phyloP scores from a whole-genome alignment of 2,329 filamentous ascomycete genomes.

The Penicillium verrucosum region DNA sequence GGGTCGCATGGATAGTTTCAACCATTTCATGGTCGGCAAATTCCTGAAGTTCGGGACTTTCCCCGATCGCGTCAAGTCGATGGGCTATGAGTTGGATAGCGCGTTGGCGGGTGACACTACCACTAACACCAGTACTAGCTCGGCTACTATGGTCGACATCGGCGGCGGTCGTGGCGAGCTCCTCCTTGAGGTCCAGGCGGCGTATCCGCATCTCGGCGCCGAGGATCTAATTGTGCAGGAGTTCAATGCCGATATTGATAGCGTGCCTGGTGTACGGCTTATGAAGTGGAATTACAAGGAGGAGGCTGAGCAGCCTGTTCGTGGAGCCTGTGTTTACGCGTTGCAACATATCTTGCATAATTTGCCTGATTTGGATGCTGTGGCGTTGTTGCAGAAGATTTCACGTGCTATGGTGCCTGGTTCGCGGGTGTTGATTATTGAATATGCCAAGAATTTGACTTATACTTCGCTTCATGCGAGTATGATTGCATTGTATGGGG shows the following conservation, averaged over 20 bases:
- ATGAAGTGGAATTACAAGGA: conserved; percentile 39
- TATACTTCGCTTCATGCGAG: conserved; percentile 37
- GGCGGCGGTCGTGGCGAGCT: conserved; percentile 39
- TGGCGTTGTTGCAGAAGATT: conserved; percentile 36
- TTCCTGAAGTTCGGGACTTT: conserved; percentile 35
- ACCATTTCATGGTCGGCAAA: conserved; percentile 41
- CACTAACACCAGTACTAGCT: conserved; percentile 6
- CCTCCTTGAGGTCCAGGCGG: conserved; percentile 36
- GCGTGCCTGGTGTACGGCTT: conserved; percentile 27
- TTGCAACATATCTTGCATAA: conserved; percentile 40
- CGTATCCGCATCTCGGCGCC: conserved; percentile 28
- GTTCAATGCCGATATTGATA: conserved; percentile 32
- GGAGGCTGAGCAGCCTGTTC: conserved; percentile 32
- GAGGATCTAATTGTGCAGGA: conserved; percentile 37
- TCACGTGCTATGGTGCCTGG: conserved; percentile 33
- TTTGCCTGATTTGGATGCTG: conserved; percentile 36
- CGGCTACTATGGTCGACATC: conserved; percentile 36
- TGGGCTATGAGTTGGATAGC: conserved; percentile 34
- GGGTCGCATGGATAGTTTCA: conserved; percentile 41
- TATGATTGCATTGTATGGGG: conserved; percentile 38
- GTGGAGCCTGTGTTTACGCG: conserved; percentile 33
- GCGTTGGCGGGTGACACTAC: conserved; percentile 12
- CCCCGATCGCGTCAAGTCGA: conserved; percentile 28
- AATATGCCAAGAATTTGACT: conserved; percentile 36
- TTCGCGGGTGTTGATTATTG: conserved; percentile 37